A percentile compares a stretch with the other conserved stretches of the same genome.
phyloP scores from a whole-genome alignment of 441 rosid genomes.

The Gossypium laxum region DNA sequence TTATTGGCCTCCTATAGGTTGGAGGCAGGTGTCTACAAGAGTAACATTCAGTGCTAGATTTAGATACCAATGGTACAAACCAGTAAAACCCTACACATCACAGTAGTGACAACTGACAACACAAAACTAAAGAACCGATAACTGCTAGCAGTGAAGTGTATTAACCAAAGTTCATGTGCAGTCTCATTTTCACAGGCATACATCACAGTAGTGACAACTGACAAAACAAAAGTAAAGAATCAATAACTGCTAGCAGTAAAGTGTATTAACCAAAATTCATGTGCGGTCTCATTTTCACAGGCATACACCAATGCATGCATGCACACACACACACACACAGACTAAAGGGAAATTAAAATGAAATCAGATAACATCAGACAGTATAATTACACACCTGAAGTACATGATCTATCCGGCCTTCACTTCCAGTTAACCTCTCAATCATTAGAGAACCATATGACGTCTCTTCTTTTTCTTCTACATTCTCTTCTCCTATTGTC shows the following conservation, averaged over 20 bases:
- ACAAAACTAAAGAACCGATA: background rate
- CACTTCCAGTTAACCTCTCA: slow-evolving; percentile 68
- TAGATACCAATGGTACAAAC: background rate
- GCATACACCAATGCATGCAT: background rate
- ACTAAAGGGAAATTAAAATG: background rate
- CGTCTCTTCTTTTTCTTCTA: slow-evolving; percentile 41
- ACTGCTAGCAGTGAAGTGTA: background rate
- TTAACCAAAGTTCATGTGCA: background rate
- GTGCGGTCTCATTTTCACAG: background rate
- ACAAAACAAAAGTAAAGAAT: background rate
- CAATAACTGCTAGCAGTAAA: background rate
- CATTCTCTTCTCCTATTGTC: slow-evolving; percentile 44
- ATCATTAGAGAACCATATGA: slow-evolving; percentile 78
- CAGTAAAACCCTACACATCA: background rate
- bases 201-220: background rate
- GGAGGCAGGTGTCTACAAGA: background rate
- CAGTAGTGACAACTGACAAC: background rate
- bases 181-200: background rate
- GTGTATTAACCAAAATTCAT: background rate
- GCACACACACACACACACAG: background rate
- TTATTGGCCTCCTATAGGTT: background rate
- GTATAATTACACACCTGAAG: slow-evolving; percentile 57
- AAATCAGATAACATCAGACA: slow-evolving; percentile 5
- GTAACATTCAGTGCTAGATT: background rate
- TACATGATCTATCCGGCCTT: slow-evolving; percentile 73